Conservation (phyloP, 768 basidiomycete genomes). For the Phanerochaete sordida region DNA sequence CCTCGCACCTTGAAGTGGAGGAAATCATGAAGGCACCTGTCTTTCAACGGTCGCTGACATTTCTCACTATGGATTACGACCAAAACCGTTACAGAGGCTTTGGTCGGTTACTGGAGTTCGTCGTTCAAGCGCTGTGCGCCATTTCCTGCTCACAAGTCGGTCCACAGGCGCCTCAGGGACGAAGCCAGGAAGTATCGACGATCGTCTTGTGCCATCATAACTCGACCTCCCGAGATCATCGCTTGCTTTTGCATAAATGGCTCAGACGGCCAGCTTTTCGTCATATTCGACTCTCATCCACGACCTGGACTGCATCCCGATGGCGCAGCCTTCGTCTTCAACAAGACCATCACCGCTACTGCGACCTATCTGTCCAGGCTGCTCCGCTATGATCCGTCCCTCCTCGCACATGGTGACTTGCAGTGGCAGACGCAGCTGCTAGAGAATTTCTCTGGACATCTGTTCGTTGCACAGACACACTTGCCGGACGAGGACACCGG, state of each 20-base stretch:
- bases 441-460: conserved; percentile 54
- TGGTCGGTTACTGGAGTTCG: conserved; percentile 28
- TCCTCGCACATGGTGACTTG: conserved; percentile 41
- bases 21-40: conserved; percentile 45
- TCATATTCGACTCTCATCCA: conserved; percentile 67
- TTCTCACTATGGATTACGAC: conserved; percentile 33
- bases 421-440: conserved; percentile 68
- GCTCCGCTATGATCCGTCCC: conserved; percentile 42
- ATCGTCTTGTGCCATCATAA: conserved; percentile 49
- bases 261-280: conserved; percentile 34
- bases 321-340: conserved; percentile 58
- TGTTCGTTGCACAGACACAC: conserved; percentile 37
- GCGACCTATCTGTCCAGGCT: conserved; percentile 44
- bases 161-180: conserved; percentile 17
- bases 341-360: conserved; percentile 38
- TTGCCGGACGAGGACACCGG: conserved; percentile 8
- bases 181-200: conserved; percentile 7
- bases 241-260: conserved; percentile 40
- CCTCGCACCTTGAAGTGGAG: conserved; percentile 53
- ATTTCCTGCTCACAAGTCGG: not conserved
- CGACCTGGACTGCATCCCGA: conserved; percentile 49
- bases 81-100: conserved; percentile 34
- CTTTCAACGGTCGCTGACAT: conserved; percentile 41
- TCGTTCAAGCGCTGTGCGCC: not conserved
- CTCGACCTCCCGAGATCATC: conserved; percentile 69